Conservation (phyloP, 1,284 basidiomycete genomes). For the Hypsizygus ulmarius region DNA sequence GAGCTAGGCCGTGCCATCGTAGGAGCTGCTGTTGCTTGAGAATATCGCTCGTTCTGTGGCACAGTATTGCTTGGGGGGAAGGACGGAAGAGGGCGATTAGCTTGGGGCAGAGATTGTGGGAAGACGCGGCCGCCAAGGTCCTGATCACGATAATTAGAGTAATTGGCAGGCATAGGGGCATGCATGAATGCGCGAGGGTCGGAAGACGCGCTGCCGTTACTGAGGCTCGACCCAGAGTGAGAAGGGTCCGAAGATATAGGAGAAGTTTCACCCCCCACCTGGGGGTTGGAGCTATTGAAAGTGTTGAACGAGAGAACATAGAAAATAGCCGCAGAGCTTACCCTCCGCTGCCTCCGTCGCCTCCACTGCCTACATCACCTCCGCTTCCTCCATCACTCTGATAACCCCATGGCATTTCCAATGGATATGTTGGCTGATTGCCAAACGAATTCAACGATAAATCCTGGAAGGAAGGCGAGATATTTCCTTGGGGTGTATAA, state of each 20-base stretch:
- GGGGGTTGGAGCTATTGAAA: slow-evolving; percentile 12
- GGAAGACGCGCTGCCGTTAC: background rate
- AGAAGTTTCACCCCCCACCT: slow-evolving; percentile 16
- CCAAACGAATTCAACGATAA: slow-evolving; percentile 6
- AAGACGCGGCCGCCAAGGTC: background rate
- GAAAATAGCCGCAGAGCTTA: slow-evolving; percentile 4
- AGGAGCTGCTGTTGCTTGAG: too few relatives aligned
- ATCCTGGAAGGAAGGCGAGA: slow-evolving; percentile 5
- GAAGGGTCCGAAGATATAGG: slow-evolving; percentile 19
- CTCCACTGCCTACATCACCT: slow-evolving; percentile 19
- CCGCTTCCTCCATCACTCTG: slow-evolving; percentile 20
- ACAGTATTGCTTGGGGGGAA: too few relatives aligned
- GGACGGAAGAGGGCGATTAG: too few relatives aligned
- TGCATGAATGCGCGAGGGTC: slow-evolving; percentile 1
- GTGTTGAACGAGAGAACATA: background rate
- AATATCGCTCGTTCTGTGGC: too few relatives aligned
- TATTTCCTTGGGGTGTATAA: slow-evolving; percentile 11
- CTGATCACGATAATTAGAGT: background rate
- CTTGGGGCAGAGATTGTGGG: too few relatives aligned
- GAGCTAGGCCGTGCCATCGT: too few relatives aligned
- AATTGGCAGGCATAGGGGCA: slow-evolving; percentile 9
- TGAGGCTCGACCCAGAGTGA: slow-evolving; percentile 11
- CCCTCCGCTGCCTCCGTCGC: slow-evolving; percentile 21
- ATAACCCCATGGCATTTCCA: slow-evolving; percentile 18
- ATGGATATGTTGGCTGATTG: slow-evolving; percentile 11